phyloP scores from a whole-genome alignment of 495 filamentous ascomycete species.

The Trichocladium antarcticum region DNA sequence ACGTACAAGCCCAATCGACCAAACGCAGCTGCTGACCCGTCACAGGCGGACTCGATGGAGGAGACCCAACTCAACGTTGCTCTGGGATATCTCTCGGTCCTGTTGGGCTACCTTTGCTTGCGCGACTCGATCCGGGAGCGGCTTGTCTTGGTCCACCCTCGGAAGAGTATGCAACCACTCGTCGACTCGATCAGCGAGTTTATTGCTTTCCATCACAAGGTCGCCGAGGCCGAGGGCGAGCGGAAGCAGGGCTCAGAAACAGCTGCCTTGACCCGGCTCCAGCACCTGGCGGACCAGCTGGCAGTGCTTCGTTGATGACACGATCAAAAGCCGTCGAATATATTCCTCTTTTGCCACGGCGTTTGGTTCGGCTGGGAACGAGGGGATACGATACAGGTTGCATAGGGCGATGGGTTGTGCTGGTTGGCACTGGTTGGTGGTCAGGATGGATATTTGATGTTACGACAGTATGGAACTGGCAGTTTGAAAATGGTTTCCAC shows the following conservation, averaged over 20 bases:
- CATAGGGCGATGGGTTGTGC: background rate
- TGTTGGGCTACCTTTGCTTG: conserved; percentile 70
- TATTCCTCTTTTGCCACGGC: background rate
- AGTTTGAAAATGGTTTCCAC: too few relatives aligned
- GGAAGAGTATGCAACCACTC: conserved; percentile 49
- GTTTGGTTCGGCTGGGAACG: background rate
- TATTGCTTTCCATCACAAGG: conserved; percentile 60
- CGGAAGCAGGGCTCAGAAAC: conserved; percentile 32
- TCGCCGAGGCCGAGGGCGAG: conserved; percentile 48
- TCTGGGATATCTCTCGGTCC: conserved; percentile 78
- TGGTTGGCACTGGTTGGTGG: background rate
- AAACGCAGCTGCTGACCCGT: background rate
- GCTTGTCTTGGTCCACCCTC: conserved; percentile 44
- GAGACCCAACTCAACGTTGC: conserved; percentile 80
- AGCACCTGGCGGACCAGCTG: conserved; percentile 39
- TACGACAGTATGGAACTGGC: too few relatives aligned
- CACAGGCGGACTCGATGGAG: conserved; percentile 70
- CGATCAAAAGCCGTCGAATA: background rate
- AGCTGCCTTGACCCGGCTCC: conserved; percentile 49
- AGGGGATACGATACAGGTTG: background rate
- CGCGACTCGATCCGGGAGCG: conserved; percentile 39
- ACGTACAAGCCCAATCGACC: too few relatives aligned
- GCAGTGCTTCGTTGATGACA: background rate
- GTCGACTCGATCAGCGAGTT: conserved; percentile 82
- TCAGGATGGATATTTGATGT: background rate